Evolutionary conservation across 78 protist genomes (phyloP), one percentile per base, ranked within the genome.

Genomic region (Speleostelium caveatum): DNA sequence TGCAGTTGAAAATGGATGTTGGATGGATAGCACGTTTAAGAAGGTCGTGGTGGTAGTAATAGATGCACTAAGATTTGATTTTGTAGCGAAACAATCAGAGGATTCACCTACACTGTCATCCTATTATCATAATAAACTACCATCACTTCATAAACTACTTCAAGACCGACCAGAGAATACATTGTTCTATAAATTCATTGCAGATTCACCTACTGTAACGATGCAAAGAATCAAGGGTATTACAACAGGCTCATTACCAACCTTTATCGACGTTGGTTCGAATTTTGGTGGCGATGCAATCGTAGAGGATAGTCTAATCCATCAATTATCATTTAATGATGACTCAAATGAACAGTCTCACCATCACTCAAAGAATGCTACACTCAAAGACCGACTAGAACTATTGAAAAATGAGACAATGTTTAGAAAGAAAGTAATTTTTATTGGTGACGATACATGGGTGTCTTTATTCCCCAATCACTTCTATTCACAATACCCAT

Each of bases 371-470:
- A 33, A 30, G 16, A 21, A 30, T 36, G 22, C 24, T 38, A 53
- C 19, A n/a, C 19, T 67, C 10, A 17, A 16, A 5, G 28, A 49
- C 4, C 19, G 24, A 16, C 5, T 24, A 8, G 24, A 14, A n/a
- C 5, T 24, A 8, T 6, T 4, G 6, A 42, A 39, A 26, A 61
- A 75, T n/a, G 62, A 66, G 3, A 30, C 6, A 73, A 19, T 19
- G 2, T 32, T 79, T 24, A 30, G 77, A 38, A 71, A 75, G 39
- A 42, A 75, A 24, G 72, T 86, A n/a, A 69, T 80, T 17, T 71
- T 93, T 14, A 51, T 95, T n/a, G 99, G 99, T 3, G 99, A 98
- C 36, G 99, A 98, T 87, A 98, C 99, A 28, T 98, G 99, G 99
- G 61, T 65, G 19, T 26, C 59, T n/a, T 80, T 98, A 59, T 98